These are phyloP conservation scores for Dactylellina drechsleri DNA, from an alignment of 2,329 filamentous ascomycete species.

Conservation along the genomic window DNA sequence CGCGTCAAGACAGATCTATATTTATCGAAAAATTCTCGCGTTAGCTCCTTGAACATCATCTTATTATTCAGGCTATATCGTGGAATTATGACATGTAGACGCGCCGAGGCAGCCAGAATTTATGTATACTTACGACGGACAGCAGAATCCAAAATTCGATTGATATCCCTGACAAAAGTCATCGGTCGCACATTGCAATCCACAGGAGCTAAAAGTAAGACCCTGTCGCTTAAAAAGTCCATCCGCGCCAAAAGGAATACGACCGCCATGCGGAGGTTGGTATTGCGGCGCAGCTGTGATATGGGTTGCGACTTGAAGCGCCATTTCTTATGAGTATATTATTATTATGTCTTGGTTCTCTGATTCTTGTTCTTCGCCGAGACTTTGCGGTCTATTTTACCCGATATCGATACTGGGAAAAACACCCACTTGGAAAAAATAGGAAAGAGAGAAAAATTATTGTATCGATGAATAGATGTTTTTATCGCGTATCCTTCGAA, in stretches of 20 bases:
- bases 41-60: background rate
- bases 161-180: conserved; percentile 47
- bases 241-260: conserved; percentile 25
- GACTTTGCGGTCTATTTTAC: conserved; percentile 13
- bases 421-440: background rate
- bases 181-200: conserved; percentile 26
- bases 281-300: conserved; percentile 32
- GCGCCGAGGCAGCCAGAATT: background rate
- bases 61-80: background rate
- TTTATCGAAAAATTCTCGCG: too few relatives aligned
- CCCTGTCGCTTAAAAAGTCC: conserved; percentile 39
- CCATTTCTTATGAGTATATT: conserved; percentile 12
- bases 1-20: conserved; percentile 41
- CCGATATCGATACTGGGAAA: background rate
- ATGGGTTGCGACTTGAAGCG: conserved; percentile 13
- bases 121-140: conserved; percentile 34
- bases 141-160: conserved; percentile 50
- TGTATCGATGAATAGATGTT: background rate
- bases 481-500: background rate
- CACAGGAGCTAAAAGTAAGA: conserved; percentile 45
- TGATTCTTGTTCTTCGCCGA: conserved; percentile 6
- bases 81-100: too few relatives aligned
- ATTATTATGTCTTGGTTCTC: conserved; percentile 9
- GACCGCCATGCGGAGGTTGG: conserved; percentile 28
- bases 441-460: background rate